Percentiles rank a stretch among this genome's conserved stretches.
Conservation (phyloP, 805 yeast species). For the Nakazawaea peltata region DNA sequence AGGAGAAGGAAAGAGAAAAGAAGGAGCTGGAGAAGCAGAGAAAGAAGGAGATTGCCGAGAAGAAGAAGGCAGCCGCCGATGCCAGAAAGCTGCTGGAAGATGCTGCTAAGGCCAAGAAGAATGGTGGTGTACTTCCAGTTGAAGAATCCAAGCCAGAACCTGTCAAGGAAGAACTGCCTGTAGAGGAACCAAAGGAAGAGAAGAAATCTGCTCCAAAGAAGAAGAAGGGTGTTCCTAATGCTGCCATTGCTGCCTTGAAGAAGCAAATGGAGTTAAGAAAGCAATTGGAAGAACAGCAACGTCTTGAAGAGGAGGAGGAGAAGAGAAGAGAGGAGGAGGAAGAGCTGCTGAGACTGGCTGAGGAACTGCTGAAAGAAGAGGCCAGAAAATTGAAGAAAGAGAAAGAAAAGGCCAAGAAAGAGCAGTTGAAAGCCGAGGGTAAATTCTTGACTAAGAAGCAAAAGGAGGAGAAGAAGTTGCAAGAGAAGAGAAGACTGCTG, state of each 20-base stretch:
- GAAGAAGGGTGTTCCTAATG: constrained; percentile 70
- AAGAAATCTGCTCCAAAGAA: constrained; percentile 33
- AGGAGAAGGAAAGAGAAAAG: constrained; percentile 91
- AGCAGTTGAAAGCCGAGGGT: constrained; percentile 94
- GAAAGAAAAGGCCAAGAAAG: constrained; percentile 78
- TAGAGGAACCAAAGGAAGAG: constrained; percentile 21
- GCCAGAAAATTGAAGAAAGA: constrained; percentile 69
- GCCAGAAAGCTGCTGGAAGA: constrained; percentile 16
- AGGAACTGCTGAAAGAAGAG: constrained; percentile 57
- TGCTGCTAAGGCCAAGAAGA: constrained; percentile 25
- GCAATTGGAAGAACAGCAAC: constrained; percentile 80
- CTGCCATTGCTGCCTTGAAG: constrained; percentile 86
- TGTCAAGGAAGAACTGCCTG: constrained; percentile 20
- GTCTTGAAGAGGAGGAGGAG: constrained; percentile 65
- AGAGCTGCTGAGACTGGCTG: constrained; percentile 42
- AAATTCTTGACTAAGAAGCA: constrained; percentile 90
- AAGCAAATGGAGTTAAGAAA: constrained; percentile 84
- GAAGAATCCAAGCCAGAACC: constrained; percentile 22
- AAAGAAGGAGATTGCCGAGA: constrained; percentile 85
- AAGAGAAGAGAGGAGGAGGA: constrained; percentile 40
- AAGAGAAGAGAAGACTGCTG: constrained; percentile 86
- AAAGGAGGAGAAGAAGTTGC: constrained; percentile 79
- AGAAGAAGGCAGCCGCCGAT: constrained; percentile 55
- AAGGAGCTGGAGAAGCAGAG: constrained; percentile 86
- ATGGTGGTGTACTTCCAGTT: constrained; percentile 26